phyloP scores from a whole-genome alignment of 2,329 filamentous ascomycete species.

The Nemania sp. region DNA sequence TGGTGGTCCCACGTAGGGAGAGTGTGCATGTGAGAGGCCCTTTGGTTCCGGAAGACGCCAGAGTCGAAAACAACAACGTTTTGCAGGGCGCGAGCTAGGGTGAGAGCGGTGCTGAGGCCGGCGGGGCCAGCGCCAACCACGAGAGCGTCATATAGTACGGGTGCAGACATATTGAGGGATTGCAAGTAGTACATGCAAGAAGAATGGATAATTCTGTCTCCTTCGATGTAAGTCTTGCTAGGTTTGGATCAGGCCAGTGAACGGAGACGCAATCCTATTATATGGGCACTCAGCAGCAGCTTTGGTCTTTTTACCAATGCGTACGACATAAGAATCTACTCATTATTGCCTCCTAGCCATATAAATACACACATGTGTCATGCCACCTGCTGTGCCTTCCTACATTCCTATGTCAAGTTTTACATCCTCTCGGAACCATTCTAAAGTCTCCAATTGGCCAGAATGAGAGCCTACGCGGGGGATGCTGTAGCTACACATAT shows the following conservation, averaged over 20 bases:
- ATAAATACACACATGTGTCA: background rate
- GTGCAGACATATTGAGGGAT: background rate
- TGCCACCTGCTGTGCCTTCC: too few species aligned
- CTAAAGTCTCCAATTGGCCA: background rate
- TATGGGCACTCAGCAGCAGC: too few species aligned
- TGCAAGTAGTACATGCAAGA: background rate
- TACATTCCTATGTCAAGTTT: background rate
- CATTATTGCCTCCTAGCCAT: too few species aligned
- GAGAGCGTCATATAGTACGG: background rate
- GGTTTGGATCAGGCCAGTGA: too few species aligned
- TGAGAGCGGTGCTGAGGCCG: constrained; percentile 5
- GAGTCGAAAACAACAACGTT: background rate
- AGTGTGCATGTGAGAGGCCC: background rate
- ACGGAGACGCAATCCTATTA: too few species aligned
- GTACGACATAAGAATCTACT: too few species aligned
- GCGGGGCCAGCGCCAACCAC: constrained; percentile 6
- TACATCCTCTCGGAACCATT: background rate
- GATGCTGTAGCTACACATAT: background rate
- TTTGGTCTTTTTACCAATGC: too few species aligned
- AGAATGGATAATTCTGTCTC: too few species aligned
- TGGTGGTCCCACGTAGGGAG: background rate
- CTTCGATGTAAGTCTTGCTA: too few species aligned
- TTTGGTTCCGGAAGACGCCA: background rate
- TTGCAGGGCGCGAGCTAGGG: background rate
- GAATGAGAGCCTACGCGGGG: background rate